Evolutionary conservation across 306 rosid species (phyloP), one percentile per base, ranked within the genome.

Genomic region (Trifolium subterraneum): DNA sequence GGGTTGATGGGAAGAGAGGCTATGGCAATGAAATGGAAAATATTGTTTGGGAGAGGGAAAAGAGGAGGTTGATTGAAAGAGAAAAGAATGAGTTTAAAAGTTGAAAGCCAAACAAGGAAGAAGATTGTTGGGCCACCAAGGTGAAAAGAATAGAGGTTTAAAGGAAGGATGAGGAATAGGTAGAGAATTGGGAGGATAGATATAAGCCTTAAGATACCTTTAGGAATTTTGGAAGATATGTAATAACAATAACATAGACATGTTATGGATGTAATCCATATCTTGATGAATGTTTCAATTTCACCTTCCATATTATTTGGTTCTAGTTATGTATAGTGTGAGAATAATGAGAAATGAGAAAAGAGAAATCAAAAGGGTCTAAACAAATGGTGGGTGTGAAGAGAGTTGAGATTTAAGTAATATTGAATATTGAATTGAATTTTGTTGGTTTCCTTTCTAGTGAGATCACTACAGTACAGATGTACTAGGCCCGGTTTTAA

Each of bases 1-100:
- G 80, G 64, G 25, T 84, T 84, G 77, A 90, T 86, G 19, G 98
- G 97, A 5, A 93, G 88, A 54, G 82, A 84, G 13, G 93, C 89
- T 1, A 82, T 7, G 81, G 84, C 61, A 68, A 91, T 83, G 87
- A 93, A 90, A 11, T 78, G 88, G 76, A 76, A 52, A 27, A 84
- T 51, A 25, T 74, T 69, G 58, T 79, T 77, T 23, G 78, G 75
- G 15, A 77, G 84, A 71, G 66, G 80, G 59, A 42, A 7, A 77
- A 90, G 72, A 59, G 98, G 98, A 47, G 81, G 88, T 63, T 68
- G 76, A 59, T 81, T 61, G 68, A 86, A 86, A 59, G 90, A 54
- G 13, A 86, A 83, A 6, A 86, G 87, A 15, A 83, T 25, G 58
- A 86, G 87, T 42, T 83, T 86, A 55, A 78, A 86, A 70, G 72